Conservation (phyloP, 2,329 filamentous ascomycete species). For the Alternaria incomplexa region DNA sequence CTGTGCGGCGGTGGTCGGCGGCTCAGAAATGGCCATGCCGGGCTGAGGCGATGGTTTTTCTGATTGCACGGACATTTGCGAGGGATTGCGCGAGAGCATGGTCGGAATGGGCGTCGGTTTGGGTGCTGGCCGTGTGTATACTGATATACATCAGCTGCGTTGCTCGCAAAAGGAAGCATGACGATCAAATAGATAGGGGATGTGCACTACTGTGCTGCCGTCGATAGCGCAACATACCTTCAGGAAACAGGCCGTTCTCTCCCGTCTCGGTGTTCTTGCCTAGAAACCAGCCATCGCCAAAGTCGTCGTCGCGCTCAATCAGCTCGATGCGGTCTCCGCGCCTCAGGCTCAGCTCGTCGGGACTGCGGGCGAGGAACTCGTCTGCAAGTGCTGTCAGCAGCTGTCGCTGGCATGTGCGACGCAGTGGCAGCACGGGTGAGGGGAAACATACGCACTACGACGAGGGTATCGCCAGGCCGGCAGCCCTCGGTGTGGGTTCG, state of each 20-base stretch:
- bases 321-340: conserved; percentile 86
- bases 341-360: conserved; percentile 86
- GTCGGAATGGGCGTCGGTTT: conserved; percentile 48
- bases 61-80: conserved; percentile 27
- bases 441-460: conserved; percentile 72
- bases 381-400: conserved; percentile 60
- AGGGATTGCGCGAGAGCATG: conserved; percentile 39
- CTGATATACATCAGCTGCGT: conserved; percentile 47
- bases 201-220: not conserved
- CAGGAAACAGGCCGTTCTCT: conserved; percentile 80
- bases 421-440: not conserved
- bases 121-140: conserved; percentile 67
- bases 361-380: conserved; percentile 88
- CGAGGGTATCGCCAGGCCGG: conserved; percentile 69
- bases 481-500: conserved; percentile 54
- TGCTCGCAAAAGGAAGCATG: not conserved
- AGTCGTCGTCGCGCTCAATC: conserved; percentile 85
- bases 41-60: conserved; percentile 17
- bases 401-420: not conserved
- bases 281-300: conserved; percentile 86
- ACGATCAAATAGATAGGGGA: not conserved
- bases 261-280: conserved; percentile 75
- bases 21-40: conserved; percentile 25
- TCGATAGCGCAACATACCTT: conserved; percentile 63
- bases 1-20: conserved; percentile 14